phyloP scores from a whole-genome alignment of 108 stramenopile genomes.

The Bacterosira constricta region DNA sequence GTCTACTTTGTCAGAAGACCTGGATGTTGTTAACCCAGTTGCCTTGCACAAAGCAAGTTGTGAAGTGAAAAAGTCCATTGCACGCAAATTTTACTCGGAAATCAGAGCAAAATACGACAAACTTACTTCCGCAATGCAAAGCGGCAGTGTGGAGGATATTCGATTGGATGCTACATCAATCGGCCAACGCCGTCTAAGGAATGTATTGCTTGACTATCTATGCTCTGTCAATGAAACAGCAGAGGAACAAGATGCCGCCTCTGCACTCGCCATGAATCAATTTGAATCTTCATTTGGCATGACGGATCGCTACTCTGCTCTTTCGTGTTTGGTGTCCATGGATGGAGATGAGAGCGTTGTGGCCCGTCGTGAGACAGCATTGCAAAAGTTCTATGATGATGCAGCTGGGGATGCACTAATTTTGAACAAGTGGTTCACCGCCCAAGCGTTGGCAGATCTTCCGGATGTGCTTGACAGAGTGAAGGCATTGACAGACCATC shows the following conservation, averaged over 20 bases:
- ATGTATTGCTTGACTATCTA: constrained; percentile 64
- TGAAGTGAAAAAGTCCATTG: constrained; percentile 54
- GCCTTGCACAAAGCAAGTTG: constrained; percentile 49
- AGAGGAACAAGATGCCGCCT: constrained; percentile 48
- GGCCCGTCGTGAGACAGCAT: constrained; percentile 33
- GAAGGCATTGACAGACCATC: constrained; percentile 53
- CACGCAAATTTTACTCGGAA: constrained; percentile 36
- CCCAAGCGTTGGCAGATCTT: constrained; percentile 59
- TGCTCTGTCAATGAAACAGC: constrained; percentile 47
- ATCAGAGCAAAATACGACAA: constrained; percentile 54
- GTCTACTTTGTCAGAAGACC: constrained; percentile 54
- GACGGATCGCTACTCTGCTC: constrained; percentile 77
- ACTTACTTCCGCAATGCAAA: constrained; percentile 49
- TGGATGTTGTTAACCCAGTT: constrained; percentile 57
- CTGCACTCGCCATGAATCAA: constrained; percentile 47
- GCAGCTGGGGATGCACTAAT: constrained; percentile 64
- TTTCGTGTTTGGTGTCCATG: constrained; percentile 59
- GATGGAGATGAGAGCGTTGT: constrained; percentile 39
- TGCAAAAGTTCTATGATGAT: constrained; percentile 58
- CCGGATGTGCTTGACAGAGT: constrained; percentile 50
- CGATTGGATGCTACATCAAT: constrained; percentile 45
- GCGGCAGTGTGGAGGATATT: constrained; percentile 14
- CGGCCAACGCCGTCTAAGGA: constrained; percentile 59
- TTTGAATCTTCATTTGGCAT: constrained; percentile 66
- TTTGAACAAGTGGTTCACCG: constrained; percentile 63